phyloP scores from a whole-genome alignment of 306 rosid species.

The Cicer chorassanicum region DNA sequence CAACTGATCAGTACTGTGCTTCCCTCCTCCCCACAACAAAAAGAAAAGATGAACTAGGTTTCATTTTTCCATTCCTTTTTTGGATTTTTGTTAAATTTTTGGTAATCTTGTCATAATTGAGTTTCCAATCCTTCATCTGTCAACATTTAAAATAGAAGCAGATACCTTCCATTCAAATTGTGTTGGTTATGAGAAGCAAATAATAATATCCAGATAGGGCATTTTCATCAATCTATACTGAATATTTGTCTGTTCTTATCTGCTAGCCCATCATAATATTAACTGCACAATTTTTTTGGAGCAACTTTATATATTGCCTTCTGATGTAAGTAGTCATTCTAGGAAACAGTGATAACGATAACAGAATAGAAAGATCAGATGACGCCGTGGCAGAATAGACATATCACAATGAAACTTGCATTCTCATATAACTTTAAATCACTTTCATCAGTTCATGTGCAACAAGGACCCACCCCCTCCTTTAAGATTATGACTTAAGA shows the following conservation, averaged over 20 bases:
- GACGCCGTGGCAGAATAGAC: too few relatives aligned
- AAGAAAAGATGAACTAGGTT: conserved; percentile 41
- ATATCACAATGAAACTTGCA: neutral
- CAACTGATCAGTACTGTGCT: conserved; percentile 52
- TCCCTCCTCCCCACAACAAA: conserved; percentile 12
- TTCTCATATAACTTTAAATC: neutral
- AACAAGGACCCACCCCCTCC: neutral
- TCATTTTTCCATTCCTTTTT: conserved; percentile 29
- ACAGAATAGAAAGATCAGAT: too few relatives aligned
- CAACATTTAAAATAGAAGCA: conserved; percentile 39
- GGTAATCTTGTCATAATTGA: conserved; percentile 35
- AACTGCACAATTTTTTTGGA: conserved; percentile 22
- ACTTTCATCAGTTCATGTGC: neutral
- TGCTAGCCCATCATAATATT: conserved; percentile 13
- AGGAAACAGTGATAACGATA: neutral
- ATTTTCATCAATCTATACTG: conserved; percentile 27
- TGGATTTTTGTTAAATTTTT: conserved; percentile 8
- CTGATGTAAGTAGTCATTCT: neutral
- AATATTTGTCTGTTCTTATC: conserved; percentile 25
- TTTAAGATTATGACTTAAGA: neutral
- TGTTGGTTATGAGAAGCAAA: conserved; percentile 38
- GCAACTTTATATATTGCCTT: conserved; percentile 38
- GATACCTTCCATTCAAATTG: conserved; percentile 40
- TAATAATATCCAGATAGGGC: conserved; percentile 41
- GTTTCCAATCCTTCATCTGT: conserved; percentile 27